These are phyloP conservation scores for Lachancea sp. DNA, from an alignment of 805 yeast genomes.

Conservation along the genomic window DNA sequence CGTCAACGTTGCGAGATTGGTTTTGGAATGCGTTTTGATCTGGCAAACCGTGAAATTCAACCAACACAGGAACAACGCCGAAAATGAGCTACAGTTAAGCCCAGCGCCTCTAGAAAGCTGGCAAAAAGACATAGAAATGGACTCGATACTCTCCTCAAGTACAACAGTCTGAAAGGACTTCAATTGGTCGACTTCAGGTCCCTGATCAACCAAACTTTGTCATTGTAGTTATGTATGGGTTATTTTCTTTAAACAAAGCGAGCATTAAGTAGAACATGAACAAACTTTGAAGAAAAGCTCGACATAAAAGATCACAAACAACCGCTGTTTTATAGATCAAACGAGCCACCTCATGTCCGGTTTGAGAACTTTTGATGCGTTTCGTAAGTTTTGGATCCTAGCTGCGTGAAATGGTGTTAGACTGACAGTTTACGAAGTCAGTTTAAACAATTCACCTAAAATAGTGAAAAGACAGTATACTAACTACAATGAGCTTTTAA, in stretches of 20 bases:
- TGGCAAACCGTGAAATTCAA: slow-evolving; percentile 1
- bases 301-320: neutral
- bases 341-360: slow-evolving; percentile 25
- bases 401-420: too few species aligned
- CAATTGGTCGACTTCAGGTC: neutral
- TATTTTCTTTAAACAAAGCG: neutral
- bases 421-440: too few species aligned
- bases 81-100: neutral
- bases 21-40: slow-evolving; percentile 1
- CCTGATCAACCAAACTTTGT: neutral
- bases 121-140: slow-evolving; percentile 3
- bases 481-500: slow-evolving; percentile 5
- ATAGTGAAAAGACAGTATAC: neutral
- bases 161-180: neutral
- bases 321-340: neutral
- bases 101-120: neutral
- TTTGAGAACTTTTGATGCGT: slow-evolving; percentile 61
- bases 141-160: slow-evolving; percentile 2
- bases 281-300: neutral
- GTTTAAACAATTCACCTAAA: neutral
- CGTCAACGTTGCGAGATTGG: slow-evolving; percentile 1
- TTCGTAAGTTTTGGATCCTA: slow-evolving; percentile 40
- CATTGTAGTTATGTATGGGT: neutral
- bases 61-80: neutral
- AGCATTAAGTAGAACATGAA: neutral